Base-by-base conservation (phyloP, 2,329 filamentous ascomycete genomes). In the Alternaria atra region DNA sequence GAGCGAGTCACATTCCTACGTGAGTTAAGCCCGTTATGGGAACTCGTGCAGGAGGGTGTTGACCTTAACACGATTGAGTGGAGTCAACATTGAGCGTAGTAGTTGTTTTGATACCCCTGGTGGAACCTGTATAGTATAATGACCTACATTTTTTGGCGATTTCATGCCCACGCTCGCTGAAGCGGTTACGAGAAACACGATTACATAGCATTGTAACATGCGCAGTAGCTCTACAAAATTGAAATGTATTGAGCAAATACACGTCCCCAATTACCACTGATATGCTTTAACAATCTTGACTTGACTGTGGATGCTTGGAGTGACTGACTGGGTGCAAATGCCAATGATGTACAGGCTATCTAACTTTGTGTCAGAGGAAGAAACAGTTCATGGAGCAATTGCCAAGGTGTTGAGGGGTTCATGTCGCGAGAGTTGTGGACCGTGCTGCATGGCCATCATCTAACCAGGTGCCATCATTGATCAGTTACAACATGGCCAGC, bases 41-140 rank as follows among this genome's bases (percentile, higher is more conserved):
- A 99, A 81, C 82, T 99, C 67, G 95, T 99, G 12, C 95, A 99
- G 82, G 95, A 99, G 79, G 95, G 95, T 15, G 88, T 99, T 66
- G 95, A 97, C 76, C 83, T 99, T 69, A 92, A 96, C 81, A 97
- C 93, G 43, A 99, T 99, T 73, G 90, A 99, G 82, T 99, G 95
- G 95, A 97, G 91, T 77, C 94, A 97, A 83, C 95, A 99, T 80
- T 98, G 84, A 86, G 64, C 10, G 46, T 23, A 23, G 17, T 39
- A 34, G 29, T 59, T 47, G 47, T 58, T 61, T 46, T 67, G 60
- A 66, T 65, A 62, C 62, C 64, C 52, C 43, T 53, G 55, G 30
- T 23, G 43, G 30, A 44, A 57, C 47, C 52, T 74, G 73, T 74
- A 76, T 32, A 68, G 57, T 71, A 75, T 56, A 58, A 55, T 39